Evolutionary conservation across 768 basidiomycete genomes (phyloP).

Genomic region (Auriculariales sp.): DNA sequence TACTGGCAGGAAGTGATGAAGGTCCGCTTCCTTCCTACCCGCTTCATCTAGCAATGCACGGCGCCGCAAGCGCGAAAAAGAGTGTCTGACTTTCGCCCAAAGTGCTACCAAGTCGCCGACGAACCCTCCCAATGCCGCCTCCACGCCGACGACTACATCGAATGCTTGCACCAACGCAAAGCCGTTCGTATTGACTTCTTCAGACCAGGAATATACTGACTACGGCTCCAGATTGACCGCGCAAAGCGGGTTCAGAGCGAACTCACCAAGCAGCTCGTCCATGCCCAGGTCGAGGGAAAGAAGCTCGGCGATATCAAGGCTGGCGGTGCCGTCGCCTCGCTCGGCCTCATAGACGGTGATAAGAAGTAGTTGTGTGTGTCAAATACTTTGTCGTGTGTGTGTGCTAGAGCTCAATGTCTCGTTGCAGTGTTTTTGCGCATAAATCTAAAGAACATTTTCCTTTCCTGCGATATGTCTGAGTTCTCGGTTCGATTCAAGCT

Average conservation of each 20-base stretch:
- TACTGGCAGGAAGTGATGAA: slow-evolving; percentile 88
- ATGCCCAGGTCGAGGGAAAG: slow-evolving; percentile 51
- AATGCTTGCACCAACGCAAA: slow-evolving; percentile 80
- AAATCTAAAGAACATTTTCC: too few species aligned
- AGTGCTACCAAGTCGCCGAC: slow-evolving; percentile 83
- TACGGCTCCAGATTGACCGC: slow-evolving; percentile 33
- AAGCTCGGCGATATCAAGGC: slow-evolving; percentile 58
- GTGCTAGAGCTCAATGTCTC: too few species aligned
- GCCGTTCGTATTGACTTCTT: slow-evolving; percentile 67
- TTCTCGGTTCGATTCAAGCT: too few species aligned
- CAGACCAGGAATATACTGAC: background rate
- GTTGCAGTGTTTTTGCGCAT: too few species aligned
- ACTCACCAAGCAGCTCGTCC: slow-evolving; percentile 50
- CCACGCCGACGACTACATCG: slow-evolving; percentile 75
- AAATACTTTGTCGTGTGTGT: too few species aligned
- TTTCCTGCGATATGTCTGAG: too few species aligned
- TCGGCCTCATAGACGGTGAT: slow-evolving; percentile 58
- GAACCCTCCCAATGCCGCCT: slow-evolving; percentile 54
- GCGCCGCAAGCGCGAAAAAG: too few species aligned
- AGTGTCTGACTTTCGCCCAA: background rate
- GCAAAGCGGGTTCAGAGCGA: slow-evolving; percentile 60
- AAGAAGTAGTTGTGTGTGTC: too few species aligned
- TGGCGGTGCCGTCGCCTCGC: slow-evolving; percentile 58
- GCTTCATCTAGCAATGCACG: background rate
- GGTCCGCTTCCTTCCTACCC: slow-evolving; percentile 19